A percentile compares a stretch with the other conserved stretches of the same genome.
Conservation (phyloP, 1,284 basidiomycete species). For the Moesziomyces antarcticus region DNA sequence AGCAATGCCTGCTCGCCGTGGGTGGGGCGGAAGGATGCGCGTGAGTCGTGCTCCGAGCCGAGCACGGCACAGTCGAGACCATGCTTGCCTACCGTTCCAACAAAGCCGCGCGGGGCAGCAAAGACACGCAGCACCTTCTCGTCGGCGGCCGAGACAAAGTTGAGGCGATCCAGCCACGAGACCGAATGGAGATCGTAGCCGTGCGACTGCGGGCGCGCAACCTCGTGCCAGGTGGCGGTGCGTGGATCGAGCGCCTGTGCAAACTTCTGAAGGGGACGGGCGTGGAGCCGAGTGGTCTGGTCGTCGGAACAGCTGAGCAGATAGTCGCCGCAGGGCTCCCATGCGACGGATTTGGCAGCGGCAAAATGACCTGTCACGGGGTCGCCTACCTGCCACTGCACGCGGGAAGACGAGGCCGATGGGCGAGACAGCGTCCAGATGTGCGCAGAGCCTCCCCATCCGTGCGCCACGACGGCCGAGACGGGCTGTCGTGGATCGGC, state of each 20-base stretch:
- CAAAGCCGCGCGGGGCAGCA: constrained; percentile 58
- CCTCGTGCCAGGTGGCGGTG: constrained; percentile 58
- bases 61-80: constrained; percentile 40
- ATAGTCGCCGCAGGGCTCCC: constrained; percentile 63
- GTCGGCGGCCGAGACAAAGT: constrained; percentile 65
- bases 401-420: constrained; percentile 2
- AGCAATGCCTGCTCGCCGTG: constrained; percentile 13
- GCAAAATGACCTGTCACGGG: constrained; percentile 60
- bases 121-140: constrained; percentile 67
- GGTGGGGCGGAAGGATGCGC: constrained; percentile 15
- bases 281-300: constrained; percentile 64
- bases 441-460: constrained; percentile 63
- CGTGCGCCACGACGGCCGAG: constrained; percentile 57
- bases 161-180: constrained; percentile 60
- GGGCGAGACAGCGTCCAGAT: constrained; percentile 40
- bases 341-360: constrained; percentile 49
- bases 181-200: constrained; percentile 61
- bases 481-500: constrained; percentile 1
- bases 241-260: constrained; percentile 7
- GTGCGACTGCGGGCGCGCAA: constrained; percentile 66
- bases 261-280: constrained; percentile 20
- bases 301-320: constrained; percentile 58
- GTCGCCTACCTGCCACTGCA: constrained; percentile 29
- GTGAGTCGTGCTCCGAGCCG: constrained; percentile 38
- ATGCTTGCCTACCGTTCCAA: constrained; percentile 44